These are phyloP conservation scores for Eimeria tenella DNA, from an alignment of 169 alveolate species.

Conservation along the genomic window DNA sequence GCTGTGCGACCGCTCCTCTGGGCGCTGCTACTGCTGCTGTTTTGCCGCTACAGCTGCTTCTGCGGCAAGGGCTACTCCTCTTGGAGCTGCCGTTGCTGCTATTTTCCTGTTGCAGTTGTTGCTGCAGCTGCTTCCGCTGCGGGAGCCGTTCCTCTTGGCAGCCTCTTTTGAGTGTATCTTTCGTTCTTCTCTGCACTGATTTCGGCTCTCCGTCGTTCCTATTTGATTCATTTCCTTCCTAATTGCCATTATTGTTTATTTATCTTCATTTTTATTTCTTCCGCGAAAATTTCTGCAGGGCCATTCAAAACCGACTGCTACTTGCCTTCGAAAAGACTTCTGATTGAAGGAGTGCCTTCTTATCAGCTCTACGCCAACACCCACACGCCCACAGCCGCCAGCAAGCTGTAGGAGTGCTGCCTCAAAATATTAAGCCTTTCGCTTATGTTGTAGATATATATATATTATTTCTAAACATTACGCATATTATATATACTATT, in stretches of 20 bases:
- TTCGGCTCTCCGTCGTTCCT: too few relatives aligned
- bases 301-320: conserved; percentile 39
- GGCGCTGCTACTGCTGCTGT: not conserved
- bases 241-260: not conserved
- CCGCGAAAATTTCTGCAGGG: not conserved
- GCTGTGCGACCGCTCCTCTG: not conserved
- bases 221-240: too few relatives aligned
- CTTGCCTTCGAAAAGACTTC: not conserved
- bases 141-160: too few relatives aligned
- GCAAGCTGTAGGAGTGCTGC: conserved; percentile 34
- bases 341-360: conserved; percentile 42
- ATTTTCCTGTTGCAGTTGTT: too few relatives aligned
- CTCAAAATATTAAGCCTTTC: not conserved
- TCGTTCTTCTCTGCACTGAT: too few relatives aligned
- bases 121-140: too few relatives aligned
- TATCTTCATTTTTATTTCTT: not conserved
- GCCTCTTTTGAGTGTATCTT: not conserved
- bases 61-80: too few relatives aligned
- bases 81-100: too few relatives aligned
- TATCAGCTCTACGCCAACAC: conserved; percentile 67
- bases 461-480: too few relatives aligned
- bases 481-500: not conserved
- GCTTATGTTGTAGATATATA: not conserved
- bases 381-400: conserved; percentile 22
- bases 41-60: not conserved